These are phyloP conservation scores for Colletotrichum sp. DNA, from an alignment of 2,329 filamentous ascomycete genomes.

Conservation along the genomic window DNA sequence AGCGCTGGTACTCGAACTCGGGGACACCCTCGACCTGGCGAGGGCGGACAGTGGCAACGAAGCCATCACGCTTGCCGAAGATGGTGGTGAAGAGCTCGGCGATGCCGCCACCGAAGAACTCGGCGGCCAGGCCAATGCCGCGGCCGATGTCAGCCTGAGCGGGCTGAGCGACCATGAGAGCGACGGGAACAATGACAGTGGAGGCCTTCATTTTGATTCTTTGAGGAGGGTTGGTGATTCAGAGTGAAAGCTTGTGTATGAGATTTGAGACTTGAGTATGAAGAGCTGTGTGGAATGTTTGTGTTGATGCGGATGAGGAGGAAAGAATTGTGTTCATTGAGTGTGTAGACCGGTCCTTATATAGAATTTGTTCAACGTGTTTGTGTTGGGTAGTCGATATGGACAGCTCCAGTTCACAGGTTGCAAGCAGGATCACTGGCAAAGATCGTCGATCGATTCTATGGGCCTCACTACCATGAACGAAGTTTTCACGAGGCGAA, in stretches of 20 bases:
- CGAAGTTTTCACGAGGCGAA: neutral
- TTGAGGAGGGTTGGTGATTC: neutral
- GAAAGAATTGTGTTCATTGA: neutral
- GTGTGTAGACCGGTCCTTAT: neutral
- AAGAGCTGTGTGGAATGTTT: neutral
- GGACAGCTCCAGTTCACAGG: neutral
- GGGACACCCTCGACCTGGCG: constrained; percentile 10
- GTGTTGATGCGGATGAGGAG: neutral
- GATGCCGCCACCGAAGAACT: constrained; percentile 9
- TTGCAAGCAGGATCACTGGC: neutral
- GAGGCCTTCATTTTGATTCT: constrained; percentile 6
- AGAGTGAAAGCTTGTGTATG: neutral
- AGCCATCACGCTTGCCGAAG: neutral
- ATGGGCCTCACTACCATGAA: neutral
- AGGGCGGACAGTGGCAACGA: neutral
- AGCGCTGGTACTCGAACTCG: constrained; percentile 19
- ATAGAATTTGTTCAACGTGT: neutral
- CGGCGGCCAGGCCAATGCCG: neutral
- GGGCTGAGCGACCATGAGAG: constrained; percentile 10
- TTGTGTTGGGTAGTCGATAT: neutral
- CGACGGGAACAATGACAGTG: neutral
- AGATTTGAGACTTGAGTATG: neutral
- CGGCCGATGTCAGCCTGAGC: constrained; percentile 6
- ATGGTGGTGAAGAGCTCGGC: neutral
- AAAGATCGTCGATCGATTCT: neutral